Conservation (phyloP, 2,329 filamentous ascomycete genomes). For the Fusarium brevicatenulatum region DNA sequence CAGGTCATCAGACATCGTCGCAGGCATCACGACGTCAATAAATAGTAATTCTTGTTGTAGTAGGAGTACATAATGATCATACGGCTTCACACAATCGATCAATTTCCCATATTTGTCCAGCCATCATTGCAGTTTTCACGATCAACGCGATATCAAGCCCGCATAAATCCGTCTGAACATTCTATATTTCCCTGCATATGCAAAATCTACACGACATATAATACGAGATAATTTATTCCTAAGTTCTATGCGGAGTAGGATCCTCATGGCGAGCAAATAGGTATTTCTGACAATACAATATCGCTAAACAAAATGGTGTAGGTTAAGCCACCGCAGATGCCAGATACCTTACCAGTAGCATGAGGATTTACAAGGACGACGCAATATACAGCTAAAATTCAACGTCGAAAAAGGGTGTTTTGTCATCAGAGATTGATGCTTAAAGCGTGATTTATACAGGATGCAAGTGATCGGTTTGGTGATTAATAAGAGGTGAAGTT, state of each 20-base stretch:
- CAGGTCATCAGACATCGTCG: neutral
- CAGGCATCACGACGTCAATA: too few species aligned
- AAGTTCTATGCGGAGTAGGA: neutral
- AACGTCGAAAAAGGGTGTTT: neutral
- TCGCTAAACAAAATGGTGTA: neutral
- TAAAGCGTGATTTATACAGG: neutral
- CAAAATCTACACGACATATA: neutral
- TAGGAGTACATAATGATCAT: neutral
- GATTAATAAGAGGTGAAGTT: neutral
- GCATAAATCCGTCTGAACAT: neutral
- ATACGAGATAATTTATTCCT: neutral
- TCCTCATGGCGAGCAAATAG: too few species aligned
- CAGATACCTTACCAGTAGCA: neutral
- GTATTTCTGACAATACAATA: neutral
- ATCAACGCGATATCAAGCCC: too few species aligned
- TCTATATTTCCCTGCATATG: neutral
- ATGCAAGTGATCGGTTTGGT: neutral
- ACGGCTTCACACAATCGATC: accelerated
- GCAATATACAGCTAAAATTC: neutral
- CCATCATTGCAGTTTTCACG: neutral
- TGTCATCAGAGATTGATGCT: too few species aligned
- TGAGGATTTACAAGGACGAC: neutral
- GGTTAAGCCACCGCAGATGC: neutral
- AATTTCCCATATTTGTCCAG: accelerated
- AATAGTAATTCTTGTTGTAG: too few species aligned